Percentiles rank a stretch among this genome's conserved stretches.
phyloP scores from a whole-genome alignment of 495 filamentous ascomycete genomes.

The Xylaria longipes region DNA sequence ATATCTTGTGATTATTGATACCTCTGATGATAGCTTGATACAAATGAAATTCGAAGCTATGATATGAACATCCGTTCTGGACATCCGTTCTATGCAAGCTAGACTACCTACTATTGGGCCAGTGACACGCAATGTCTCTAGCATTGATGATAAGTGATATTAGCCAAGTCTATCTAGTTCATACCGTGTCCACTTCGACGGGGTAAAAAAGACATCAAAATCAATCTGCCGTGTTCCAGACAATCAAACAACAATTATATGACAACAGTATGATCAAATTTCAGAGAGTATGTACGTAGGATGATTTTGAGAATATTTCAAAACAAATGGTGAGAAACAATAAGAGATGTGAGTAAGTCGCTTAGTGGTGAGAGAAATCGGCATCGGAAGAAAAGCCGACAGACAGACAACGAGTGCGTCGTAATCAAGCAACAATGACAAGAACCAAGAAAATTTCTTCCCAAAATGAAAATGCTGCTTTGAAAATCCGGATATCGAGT shows the following conservation, averaged over 20 bases:
- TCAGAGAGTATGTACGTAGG: constrained; percentile 1
- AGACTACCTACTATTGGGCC: not conserved
- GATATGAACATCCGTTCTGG: not conserved
- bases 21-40: constrained; percentile 3
- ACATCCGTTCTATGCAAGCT: not conserved
- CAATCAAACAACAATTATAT: not conserved
- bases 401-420: constrained; percentile 11
- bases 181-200: not conserved
- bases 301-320: not conserved
- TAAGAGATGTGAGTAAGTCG: not conserved
- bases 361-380: not conserved
- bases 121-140: not conserved
- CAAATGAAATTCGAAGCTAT: not conserved
- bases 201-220: not conserved
- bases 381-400: not conserved
- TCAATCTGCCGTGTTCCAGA: not conserved
- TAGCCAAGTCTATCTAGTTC: not conserved
- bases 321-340: not conserved
- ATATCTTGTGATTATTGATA: constrained; percentile 4
- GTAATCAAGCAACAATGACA: not conserved
- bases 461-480: constrained; percentile 11
- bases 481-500: constrained; percentile 12
- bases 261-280: not conserved
- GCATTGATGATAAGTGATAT: not conserved
- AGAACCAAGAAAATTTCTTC: not conserved